Percentiles rank a stretch among this genome's conserved stretches.
These are phyloP conservation scores for Umbelopsis isabellina DNA, from an alignment of 192 early-diverging fungal genomes.

Conservation along the genomic window DNA sequence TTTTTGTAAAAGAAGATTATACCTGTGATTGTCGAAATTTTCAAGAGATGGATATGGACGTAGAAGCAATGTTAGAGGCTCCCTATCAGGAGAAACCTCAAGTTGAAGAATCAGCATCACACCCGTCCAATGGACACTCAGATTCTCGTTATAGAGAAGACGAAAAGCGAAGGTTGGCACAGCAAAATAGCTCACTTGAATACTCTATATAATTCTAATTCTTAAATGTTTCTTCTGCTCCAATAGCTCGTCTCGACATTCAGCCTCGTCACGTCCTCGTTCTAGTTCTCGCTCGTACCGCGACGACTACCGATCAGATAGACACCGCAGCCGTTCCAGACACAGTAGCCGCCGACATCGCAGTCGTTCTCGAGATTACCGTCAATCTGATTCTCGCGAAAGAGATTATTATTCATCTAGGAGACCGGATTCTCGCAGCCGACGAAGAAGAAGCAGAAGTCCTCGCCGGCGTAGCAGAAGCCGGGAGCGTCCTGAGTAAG, in stretches of 20 bases:
- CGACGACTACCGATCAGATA: slow-evolving; percentile 20
- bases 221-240: neutral
- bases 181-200: slow-evolving; percentile 11
- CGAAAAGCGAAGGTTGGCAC: slow-evolving; percentile 16
- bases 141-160: slow-evolving; percentile 9
- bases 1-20: neutral
- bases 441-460: slow-evolving; percentile 49
- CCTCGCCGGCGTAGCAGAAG: slow-evolving; percentile 41
- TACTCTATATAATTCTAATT: neutral
- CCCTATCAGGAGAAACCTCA: slow-evolving; percentile 55
- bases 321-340: slow-evolving; percentile 43
- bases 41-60: slow-evolving; percentile 47
- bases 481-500: slow-evolving; percentile 16
- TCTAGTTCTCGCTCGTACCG: slow-evolving; percentile 43
- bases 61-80: slow-evolving; percentile 66
- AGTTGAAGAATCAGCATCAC: neutral
- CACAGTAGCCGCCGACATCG: slow-evolving; percentile 44
- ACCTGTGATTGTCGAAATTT: neutral
- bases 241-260: slow-evolving; percentile 36
- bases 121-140: neutral
- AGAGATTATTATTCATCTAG: slow-evolving; percentile 39
- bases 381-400: slow-evolving; percentile 44
- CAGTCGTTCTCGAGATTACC: slow-evolving; percentile 49
- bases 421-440: slow-evolving; percentile 26
- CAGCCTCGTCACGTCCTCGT: slow-evolving; percentile 44